Evolutionary conservation across 371 early-diverging fungal species (phyloP).

Genomic region (Syncephalastrum contaminatum): DNA sequence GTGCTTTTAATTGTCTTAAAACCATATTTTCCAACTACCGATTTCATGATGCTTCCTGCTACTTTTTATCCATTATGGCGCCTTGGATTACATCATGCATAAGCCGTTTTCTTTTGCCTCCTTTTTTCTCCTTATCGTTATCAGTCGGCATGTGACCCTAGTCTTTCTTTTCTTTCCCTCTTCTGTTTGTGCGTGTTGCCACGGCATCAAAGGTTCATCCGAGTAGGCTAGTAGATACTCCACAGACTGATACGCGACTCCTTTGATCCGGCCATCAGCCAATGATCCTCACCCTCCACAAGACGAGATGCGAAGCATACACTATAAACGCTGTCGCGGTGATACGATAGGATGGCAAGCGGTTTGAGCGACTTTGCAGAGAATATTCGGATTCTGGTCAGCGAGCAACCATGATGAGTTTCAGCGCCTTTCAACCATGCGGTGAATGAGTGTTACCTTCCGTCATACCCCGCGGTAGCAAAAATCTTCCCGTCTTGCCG

Average conservation of each 20-base stretch:
- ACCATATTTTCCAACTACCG: background rate
- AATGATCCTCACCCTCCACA: slow-evolving; percentile 21
- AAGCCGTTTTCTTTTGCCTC: slow-evolving; percentile 1
- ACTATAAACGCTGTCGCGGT: slow-evolving; percentile 44
- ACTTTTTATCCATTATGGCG: no score
- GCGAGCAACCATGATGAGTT: background rate
- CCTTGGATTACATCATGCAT: background rate
- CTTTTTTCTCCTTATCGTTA: slow-evolving; percentile 3
- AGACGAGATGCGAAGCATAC: slow-evolving; percentile 24
- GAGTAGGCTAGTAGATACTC: slow-evolving; percentile 34
- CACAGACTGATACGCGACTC: slow-evolving; percentile 53
- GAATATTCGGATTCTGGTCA: slow-evolving; percentile 45
- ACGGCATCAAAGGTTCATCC: background rate
- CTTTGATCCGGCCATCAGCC: slow-evolving; percentile 42
- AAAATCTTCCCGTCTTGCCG: slow-evolving; percentile 50
- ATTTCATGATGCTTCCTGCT: no score
- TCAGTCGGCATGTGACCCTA: background rate
- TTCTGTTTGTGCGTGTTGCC: background rate
- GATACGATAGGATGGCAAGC: slow-evolving; percentile 47
- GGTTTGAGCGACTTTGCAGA: slow-evolving; percentile 47
- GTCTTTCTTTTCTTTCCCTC: background rate
- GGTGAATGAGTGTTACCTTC: slow-evolving; percentile 26
- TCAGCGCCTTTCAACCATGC: background rate
- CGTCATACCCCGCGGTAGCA: slow-evolving; percentile 57
- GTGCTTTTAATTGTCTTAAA: background rate